These are phyloP conservation scores for Dryadomyces quercivorus DNA, from an alignment of 2,329 filamentous ascomycete species.

Conservation along the genomic window DNA sequence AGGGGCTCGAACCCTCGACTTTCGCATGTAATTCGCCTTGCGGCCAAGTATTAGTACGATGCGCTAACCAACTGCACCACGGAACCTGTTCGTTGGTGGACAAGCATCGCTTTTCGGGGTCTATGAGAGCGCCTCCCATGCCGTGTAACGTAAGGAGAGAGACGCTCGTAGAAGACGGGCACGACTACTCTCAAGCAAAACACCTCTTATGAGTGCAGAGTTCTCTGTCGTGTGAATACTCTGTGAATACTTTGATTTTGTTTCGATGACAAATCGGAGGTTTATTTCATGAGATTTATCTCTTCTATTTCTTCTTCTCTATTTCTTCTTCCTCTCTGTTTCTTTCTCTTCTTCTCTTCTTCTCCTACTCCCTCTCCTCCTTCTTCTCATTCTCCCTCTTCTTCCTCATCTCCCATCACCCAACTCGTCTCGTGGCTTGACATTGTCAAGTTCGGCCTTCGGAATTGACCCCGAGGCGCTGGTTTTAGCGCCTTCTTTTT, in stretches of 20 bases:
- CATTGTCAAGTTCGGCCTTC: neutral
- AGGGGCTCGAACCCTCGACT: constrained; percentile 15
- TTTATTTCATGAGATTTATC: neutral
- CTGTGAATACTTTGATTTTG: too few relatives aligned
- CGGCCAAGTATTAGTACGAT: constrained; percentile 13
- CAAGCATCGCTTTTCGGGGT: neutral
- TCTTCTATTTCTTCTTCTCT: neutral
- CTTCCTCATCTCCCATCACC: too few relatives aligned
- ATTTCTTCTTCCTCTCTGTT: neutral
- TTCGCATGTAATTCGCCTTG: constrained; percentile 9
- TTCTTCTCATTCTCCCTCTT: too few relatives aligned
- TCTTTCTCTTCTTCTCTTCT: neutral
- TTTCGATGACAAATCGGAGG: neutral
- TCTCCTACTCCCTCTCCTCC: neutral
- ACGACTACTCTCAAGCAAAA: too few relatives aligned
- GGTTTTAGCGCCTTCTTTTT: neutral
- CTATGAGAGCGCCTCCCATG: neutral
- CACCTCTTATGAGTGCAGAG: too few relatives aligned
- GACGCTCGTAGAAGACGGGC: neutral
- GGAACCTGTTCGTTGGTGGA: constrained; percentile 7
- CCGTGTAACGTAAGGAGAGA: neutral
- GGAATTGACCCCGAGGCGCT: neutral
- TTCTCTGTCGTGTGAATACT: too few relatives aligned
- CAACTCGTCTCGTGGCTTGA: neutral
- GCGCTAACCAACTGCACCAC: constrained; percentile 14